Percentiles rank a stretch among this genome's conserved stretches.
phyloP scores from a whole-genome alignment of 371 early-diverging fungal genomes.

The Batrachochytrium dendrobatidis region DNA sequence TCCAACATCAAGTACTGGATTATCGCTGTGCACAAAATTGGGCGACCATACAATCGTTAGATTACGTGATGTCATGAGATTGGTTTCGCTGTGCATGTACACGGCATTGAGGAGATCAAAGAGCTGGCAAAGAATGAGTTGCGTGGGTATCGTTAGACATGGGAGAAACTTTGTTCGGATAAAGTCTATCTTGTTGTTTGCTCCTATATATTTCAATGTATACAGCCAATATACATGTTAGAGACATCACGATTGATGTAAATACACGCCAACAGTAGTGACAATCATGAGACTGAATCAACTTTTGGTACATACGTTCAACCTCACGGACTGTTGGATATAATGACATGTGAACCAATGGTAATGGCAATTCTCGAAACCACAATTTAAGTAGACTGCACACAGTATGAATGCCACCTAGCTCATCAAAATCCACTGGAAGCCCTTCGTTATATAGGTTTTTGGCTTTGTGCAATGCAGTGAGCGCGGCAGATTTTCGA shows the following conservation, averaged over 20 bases:
- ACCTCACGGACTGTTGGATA: conserved; percentile 38
- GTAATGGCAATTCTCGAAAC: conserved; percentile 70
- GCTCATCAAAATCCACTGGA: conserved; percentile 34
- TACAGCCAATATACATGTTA: no score
- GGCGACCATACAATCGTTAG: conserved; percentile 83
- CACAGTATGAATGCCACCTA: conserved; percentile 71
- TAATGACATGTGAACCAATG: conserved; percentile 45
- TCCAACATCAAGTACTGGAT: conserved; percentile 49
- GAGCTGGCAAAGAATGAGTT: conserved; percentile 51
- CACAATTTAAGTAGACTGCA: conserved; percentile 81
- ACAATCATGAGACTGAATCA: no score
- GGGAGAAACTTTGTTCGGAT: conserved; percentile 42
- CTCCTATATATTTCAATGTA: conserved; percentile 7
- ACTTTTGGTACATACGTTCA: conserved; percentile 24
- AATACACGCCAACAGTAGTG: no score
- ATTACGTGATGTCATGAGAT: conserved; percentile 76
- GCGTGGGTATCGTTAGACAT: conserved; percentile 28
- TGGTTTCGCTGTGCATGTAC: conserved; percentile 46
- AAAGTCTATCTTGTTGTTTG: conserved; percentile 22
- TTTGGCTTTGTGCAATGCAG: conserved; percentile 53
- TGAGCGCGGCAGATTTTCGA: conserved; percentile 70
- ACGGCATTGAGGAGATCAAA: conserved; percentile 59
- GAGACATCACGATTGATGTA: no score
- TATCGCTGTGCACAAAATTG: conserved; percentile 66
- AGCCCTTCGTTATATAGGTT: conserved; percentile 59